Base-by-base conservation (phyloP, 2,329 filamentous ascomycete species). In the Arthroderma sp. region DNA sequence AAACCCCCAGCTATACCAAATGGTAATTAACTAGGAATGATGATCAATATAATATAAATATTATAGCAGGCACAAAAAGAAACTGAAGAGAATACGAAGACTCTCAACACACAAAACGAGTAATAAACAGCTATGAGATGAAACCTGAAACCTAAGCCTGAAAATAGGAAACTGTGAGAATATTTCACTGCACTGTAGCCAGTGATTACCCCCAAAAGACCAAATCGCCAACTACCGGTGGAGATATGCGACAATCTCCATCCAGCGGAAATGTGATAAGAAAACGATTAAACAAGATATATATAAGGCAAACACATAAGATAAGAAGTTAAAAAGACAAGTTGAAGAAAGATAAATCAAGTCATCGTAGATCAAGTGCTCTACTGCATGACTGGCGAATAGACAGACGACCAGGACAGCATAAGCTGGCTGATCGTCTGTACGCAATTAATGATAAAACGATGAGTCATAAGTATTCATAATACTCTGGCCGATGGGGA, bases 351-450 rank as follows among this genome's bases (percentile, higher is more conserved):
- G 58, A 61, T 63, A 56, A 61, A 61, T 62, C 58, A 44, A 61
- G 65, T 65, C 44, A 51, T 31, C 23, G 51, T 54, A 59, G 52
- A 58, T 54, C 53, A 58, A 55, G 57, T 59, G 62, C 63, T 66
- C 64, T 63, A 65, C 66, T 62, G 61, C 61, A 59, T 62, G 63
- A 71, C 66, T 68, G 63, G 65, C 62, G 67, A 66, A 68, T 66
- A 60, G 70, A 66, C 68, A 72, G 58, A 68, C 66, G 60, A 71
- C 68, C 58, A 69, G 62, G 60, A 70, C 71, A 55, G 67, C 63
- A 56, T 64, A 62, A 39, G 68, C 56, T 38, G 67, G 62, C 61
- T 72, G 60, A 54, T 56, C 43, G 54, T 58, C 58, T 39, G 58
- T 31, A 38, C 68, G 68, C 5, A 68, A 63, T 25, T 61, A 61